Evolutionary conservation across 441 rosid genomes (phyloP).

Genomic region (Euphorbia schlechtendalii): DNA sequence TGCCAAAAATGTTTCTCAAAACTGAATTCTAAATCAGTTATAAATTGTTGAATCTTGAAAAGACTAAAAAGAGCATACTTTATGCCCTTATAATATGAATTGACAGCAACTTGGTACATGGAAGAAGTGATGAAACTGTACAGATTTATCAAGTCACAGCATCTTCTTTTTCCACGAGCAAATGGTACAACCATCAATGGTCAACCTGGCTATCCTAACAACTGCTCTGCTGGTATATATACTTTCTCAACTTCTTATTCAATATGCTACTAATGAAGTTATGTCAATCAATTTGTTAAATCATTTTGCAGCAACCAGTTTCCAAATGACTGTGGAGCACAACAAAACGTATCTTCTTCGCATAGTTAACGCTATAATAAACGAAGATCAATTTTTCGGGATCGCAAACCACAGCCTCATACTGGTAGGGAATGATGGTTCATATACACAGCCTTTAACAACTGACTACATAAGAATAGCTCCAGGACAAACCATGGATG

Average conservation of each 20-base stretch:
- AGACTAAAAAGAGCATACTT: too few relatives aligned
- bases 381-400: slow-evolving; percentile 50
- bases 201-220: slow-evolving; percentile 22
- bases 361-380: slow-evolving; percentile 43
- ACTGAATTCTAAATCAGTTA: too few relatives aligned
- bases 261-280: too few relatives aligned
- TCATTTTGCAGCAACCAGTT: slow-evolving; percentile 17
- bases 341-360: too few relatives aligned
- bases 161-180: not conserved
- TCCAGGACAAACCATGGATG: slow-evolving; percentile 59
- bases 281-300: too few relatives aligned
- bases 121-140: slow-evolving; percentile 19
- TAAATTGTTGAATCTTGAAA: too few relatives aligned
- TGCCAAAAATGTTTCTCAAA: too few relatives aligned
- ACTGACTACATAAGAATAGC: slow-evolving; percentile 35
- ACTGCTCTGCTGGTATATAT: slow-evolving; percentile 21
- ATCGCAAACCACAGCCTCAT: slow-evolving; percentile 37
- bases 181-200: slow-evolving; percentile 28
- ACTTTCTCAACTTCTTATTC: too few relatives aligned
- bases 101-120: slow-evolving; percentile 19
- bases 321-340: slow-evolving; percentile 17
- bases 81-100: too few relatives aligned
- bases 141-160: slow-evolving; percentile 6
- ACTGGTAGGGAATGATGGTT: slow-evolving; percentile 48
- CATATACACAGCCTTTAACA: slow-evolving; percentile 39